Percentiles rank a stretch among this genome's conserved stretches.
These are phyloP conservation scores for Tetrapisispora iriomotensis DNA, from an alignment of 805 yeast species.

Conservation along the genomic window DNA sequence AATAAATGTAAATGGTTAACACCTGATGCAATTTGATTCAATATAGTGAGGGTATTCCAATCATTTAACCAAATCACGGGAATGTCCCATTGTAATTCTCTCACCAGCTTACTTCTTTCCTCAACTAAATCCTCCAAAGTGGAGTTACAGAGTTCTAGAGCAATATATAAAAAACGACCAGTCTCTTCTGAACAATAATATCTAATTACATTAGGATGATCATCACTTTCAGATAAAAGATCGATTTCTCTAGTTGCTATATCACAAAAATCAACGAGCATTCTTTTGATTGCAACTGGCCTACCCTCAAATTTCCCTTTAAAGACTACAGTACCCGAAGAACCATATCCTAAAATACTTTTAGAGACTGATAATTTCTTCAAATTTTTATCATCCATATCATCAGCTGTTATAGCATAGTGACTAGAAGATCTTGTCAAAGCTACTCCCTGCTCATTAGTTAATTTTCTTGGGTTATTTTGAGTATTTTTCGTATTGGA, in stretches of 20 bases:
- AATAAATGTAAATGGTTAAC: constrained; percentile 77
- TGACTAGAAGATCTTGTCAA: neutral
- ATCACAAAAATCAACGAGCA: constrained; percentile 88
- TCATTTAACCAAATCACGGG: constrained; percentile 12
- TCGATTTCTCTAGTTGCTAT: constrained; percentile 88
- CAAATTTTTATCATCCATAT: constrained; percentile 25
- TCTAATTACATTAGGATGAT: constrained; percentile 88
- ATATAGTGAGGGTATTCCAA: constrained; percentile 30
- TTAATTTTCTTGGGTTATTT: no score
- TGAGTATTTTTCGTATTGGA: no score
- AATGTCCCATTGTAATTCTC: constrained; percentile 17
- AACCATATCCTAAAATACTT: constrained; percentile 83
- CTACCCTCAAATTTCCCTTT: constrained; percentile 84
- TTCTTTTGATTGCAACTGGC: constrained; percentile 92
- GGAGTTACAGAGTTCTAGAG: constrained; percentile 82
- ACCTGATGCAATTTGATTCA: constrained; percentile 76
- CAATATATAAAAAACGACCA: constrained; percentile 83
- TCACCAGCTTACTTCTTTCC: constrained; percentile 25
- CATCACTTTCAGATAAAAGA: constrained; percentile 85
- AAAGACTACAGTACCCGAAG: constrained; percentile 92
- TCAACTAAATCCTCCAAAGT: constrained; percentile 81
- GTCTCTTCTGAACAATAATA: constrained; percentile 90
- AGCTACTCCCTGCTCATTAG: no score
- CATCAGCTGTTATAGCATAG: constrained; percentile 1
- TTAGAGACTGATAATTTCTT: constrained; percentile 57